Base-by-base conservation (phyloP, 1,284 basidiomycete genomes). In the Filobasidium uniguttulatum region DNA sequence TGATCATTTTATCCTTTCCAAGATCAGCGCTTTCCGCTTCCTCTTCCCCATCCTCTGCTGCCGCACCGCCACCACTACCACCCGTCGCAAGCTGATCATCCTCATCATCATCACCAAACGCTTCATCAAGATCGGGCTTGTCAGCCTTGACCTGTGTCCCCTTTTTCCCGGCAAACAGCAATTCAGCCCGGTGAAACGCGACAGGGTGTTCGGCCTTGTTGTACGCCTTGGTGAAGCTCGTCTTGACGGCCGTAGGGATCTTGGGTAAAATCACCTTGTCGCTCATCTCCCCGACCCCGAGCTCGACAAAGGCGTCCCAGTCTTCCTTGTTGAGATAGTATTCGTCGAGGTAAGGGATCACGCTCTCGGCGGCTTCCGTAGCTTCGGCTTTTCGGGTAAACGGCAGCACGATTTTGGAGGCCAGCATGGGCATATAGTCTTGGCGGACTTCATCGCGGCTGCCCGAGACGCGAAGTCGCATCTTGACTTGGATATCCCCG, bases 251-350 rank as follows among this genome's bases (percentile, higher is more conserved):
- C 0, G 82, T 64, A 0, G 86, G 73, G 29, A 98, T 87, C 71
- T 83, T 83, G 73, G 93, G 96, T 56, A 85, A 65, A 7, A 89
- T 73, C 0, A 74, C 38, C 0, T 83, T 83, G 41, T 85, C 84
- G 56, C 77, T 79, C 61, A 82, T 78, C 5, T 82, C 75, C 52
- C 81, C 91, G 9, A 98, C 76, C 0, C 91, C 93, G 9, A 98
- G 76, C 66, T 98, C 93, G 48, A 97, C 77, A 46, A 97, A 76
- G 9, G 85, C 82, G 59, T 98, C 94, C 85, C 91, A 93, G 62
- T 98, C 93, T 33, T 97, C 93, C 56, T 85, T 84, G 5, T 82
- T 82, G 31, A 98, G 70, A 68, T 80, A 97, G 67, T 98, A 98
- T 43, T 85, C 83, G 67, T 98, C 93, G 89, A 98, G 93, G 14